These are phyloP conservation scores for Claviceps sp. DNA, from an alignment of 2,329 filamentous ascomycete species.

Conservation along the genomic window DNA sequence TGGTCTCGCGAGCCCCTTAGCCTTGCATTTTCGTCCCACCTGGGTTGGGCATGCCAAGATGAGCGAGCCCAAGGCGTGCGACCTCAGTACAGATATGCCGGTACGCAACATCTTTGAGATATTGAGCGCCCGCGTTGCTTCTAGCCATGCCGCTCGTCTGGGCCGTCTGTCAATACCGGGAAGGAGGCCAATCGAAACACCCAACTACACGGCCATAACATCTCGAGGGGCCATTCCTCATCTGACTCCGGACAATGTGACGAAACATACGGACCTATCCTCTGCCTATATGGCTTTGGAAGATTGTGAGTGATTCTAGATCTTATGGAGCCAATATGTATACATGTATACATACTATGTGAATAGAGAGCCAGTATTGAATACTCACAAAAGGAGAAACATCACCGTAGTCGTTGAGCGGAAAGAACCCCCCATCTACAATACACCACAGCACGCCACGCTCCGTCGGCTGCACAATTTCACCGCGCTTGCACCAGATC, in stretches of 20 bases:
- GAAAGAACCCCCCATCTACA: slow-evolving; percentile 35
- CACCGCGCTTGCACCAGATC: slow-evolving; percentile 53
- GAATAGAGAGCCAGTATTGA: not conserved
- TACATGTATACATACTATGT: no score
- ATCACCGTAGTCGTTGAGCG: slow-evolving; percentile 38
- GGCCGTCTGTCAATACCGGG: slow-evolving; percentile 51
- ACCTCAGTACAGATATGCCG: slow-evolving; percentile 11
- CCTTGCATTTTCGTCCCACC: not conserved
- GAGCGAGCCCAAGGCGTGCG: slow-evolving; percentile 12
- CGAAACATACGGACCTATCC: slow-evolving; percentile 47
- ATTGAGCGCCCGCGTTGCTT: slow-evolving; percentile 25
- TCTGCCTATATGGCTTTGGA: slow-evolving; percentile 76
- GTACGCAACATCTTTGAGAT: slow-evolving; percentile 29
- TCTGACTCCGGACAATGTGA: slow-evolving; percentile 71
- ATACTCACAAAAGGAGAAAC: not conserved
- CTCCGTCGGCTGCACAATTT: slow-evolving; percentile 59
- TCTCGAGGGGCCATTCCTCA: slow-evolving; percentile 82
- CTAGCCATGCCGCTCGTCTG: slow-evolving; percentile 43
- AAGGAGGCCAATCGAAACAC: slow-evolving; percentile 61
- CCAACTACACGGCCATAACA: slow-evolving; percentile 65
- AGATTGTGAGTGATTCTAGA: slow-evolving; percentile 56
- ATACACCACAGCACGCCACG: slow-evolving; percentile 18
- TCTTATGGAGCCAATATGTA: no score
- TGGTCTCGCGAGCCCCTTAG: not conserved
- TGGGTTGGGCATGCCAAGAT: slow-evolving; percentile 10